Evolutionary conservation across 1,284 basidiomycete genomes (phyloP), one percentile per base, ranked within the genome.

Genomic region (Sporisorium exsertum): DNA sequence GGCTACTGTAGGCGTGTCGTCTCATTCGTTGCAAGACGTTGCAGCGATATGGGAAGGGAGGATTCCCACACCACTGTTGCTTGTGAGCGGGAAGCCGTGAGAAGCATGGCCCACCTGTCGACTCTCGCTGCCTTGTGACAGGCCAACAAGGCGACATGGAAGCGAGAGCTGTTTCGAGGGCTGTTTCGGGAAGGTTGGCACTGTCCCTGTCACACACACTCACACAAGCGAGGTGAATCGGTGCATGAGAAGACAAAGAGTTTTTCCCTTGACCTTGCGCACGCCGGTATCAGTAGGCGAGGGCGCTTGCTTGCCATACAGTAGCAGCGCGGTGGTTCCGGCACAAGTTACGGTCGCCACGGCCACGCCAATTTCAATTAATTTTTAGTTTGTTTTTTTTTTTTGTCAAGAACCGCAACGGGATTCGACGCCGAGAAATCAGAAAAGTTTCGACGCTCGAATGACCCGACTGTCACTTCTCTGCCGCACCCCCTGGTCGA

Each of bases 21-120:
- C 27, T 50, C 49, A 50, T 50, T 50, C 49, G 49, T 50, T 32
- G 29, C n/a, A 43, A 43, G 40, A 5, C 2, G 40, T 43, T 43
- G 40, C 40, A 20, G 40, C 40, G 40, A 43, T 43, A 43, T 20
- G 3, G 40, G 18, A 8, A 16, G 37, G 18, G 5, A n/a, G 18
- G 37, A 4, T n/a, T 40, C 37, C 2, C 37, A 40, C 37, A 16
- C 5, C 3, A 15, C 18, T 5, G 12, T 16, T 16, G 4, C 16
- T 18, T n/a, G 37, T 8, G n/a, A n/a, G 37, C 15, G 18, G 5
- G 18, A 40, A 43, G 40, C n/a, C 5, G 20, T 20, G 40, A 9
- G 16, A 9, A 13, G 37, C 22, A 29, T 26, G 10, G 24, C 16
- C n/a, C n/a, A n/a, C n/a, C n/a, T n/a, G n/a, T n/a, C n/a, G n/a